A percentile compares a stretch with the other conserved stretches of the same genome.
Conservation (phyloP, 176 grass and related monocot genomes). For the Melocanna baccifera region DNA sequence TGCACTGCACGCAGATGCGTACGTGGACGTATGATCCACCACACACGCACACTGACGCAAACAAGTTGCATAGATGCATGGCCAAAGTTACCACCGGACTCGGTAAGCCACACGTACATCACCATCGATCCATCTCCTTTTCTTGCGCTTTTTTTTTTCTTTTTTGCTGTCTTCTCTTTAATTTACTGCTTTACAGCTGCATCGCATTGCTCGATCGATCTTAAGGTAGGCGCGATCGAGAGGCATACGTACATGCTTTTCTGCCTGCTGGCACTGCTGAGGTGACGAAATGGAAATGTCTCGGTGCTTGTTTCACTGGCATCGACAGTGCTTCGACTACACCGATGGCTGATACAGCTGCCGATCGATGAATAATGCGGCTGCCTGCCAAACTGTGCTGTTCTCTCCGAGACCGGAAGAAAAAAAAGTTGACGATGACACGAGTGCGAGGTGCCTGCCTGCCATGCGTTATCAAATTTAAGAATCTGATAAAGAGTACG, state of each 20-base stretch:
- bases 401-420: background rate
- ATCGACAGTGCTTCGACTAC: background rate
- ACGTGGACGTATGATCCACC: background rate
- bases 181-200: constrained; percentile 17
- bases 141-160: no score
- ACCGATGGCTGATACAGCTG: background rate
- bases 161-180: no score
- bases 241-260: background rate
- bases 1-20: background rate
- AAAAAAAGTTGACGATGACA: background rate
- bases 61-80: background rate
- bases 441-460: no score
- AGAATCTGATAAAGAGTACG: background rate
- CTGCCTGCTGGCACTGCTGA: background rate
- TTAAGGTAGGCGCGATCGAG: background rate
- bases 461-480: background rate
- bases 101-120: background rate
- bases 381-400: constrained; percentile 16
- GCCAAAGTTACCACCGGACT: background rate
- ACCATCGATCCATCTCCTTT: background rate
- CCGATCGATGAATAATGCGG: constrained; percentile 17
- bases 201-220: background rate
- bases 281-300: background rate
- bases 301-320: constrained; percentile 18
- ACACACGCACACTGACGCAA: background rate